Evolutionary conservation across 2,329 filamentous ascomycete genomes (phyloP), one percentile per base, ranked within the genome.

Genomic region (Grosmannia penicillata): DNA sequence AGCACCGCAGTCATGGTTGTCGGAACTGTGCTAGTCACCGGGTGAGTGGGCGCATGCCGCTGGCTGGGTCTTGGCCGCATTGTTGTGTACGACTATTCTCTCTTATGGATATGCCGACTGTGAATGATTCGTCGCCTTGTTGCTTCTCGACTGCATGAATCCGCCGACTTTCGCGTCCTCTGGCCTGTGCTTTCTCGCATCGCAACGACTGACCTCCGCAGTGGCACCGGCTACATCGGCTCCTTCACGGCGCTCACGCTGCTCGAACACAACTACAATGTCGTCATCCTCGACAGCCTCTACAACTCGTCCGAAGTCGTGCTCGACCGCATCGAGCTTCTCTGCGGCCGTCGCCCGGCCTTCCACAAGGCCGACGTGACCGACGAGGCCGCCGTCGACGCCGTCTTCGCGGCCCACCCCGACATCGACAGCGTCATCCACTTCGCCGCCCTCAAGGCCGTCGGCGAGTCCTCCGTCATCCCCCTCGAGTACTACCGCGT

Each of bases 341-440:
- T 98, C 58, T 78, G 70, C 59, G 89, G 91, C 55, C 91, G 86
- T 65, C 79, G 82, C 47, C 85, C 91, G 40, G 65, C 68, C 44
- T 95, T 95, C 60, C 77, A 86, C 67, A 66, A 93, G 59, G 66
- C 77, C 55, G 91, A 98, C 62, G 74, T 98, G 53, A 95, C 85
- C 50, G 75, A 95, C 55, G 81, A 91, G 59, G 70, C 72, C 45
- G 81, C 69, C 11, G 71, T 98, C 42, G 84, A 95, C 57, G 77
- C 78, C 52, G 82, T 96, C 51, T 95, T 98, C 56, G 68, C 74
- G 46, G 82, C 81, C 55, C 81, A 96, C 62, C 85, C 87, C 37
- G 80, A 84, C 53, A 95, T 98, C 54, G 86, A 95, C 71, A 94
- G 84, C 57, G 91, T 96, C 48, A 96, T 98, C 53, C 91, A 98